Percentiles rank a stretch among this genome's conserved stretches.
Conservation (phyloP, 225 moss, liverwort and hornwort genomes). For the Sphagnum tenellum region DNA sequence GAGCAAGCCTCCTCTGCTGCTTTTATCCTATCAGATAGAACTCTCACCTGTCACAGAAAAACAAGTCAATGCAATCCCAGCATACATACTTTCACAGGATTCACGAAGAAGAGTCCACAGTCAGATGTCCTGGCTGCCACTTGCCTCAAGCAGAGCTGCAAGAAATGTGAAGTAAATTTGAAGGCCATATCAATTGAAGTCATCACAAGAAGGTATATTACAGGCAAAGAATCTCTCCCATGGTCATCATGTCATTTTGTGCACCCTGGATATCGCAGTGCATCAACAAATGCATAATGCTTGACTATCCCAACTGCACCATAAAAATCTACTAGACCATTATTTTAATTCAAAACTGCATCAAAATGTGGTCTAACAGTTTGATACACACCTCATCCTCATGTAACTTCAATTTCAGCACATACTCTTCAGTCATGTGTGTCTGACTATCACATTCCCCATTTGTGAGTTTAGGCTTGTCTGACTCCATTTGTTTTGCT, state of each 20-base stretch:
- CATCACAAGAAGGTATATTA: background rate
- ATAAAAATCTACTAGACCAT: too few species aligned
- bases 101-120: background rate
- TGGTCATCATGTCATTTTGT: too few species aligned
- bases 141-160: background rate
- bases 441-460: constrained; percentile 13
- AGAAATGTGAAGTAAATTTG: background rate
- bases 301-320: too few species aligned
- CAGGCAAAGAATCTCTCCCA: background rate
- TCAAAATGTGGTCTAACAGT: too few species aligned
- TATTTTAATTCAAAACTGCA: too few species aligned
- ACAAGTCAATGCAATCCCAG: background rate
- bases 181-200: background rate
- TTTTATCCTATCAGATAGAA: constrained; percentile 48
- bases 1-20: constrained; percentile 53
- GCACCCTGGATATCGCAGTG: too few species aligned
- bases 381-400: constrained; percentile 24
- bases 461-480: constrained; percentile 2
- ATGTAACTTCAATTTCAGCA: constrained; percentile 17
- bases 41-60: constrained; percentile 50
- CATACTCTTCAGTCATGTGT: constrained; percentile 12
- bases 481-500: constrained; percentile 1
- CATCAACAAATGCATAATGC: too few species aligned
- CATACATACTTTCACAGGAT: background rate
- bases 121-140: background rate